Conservation (phyloP, 192 early-diverging fungal species). For the Helicostylum pulchrum region DNA sequence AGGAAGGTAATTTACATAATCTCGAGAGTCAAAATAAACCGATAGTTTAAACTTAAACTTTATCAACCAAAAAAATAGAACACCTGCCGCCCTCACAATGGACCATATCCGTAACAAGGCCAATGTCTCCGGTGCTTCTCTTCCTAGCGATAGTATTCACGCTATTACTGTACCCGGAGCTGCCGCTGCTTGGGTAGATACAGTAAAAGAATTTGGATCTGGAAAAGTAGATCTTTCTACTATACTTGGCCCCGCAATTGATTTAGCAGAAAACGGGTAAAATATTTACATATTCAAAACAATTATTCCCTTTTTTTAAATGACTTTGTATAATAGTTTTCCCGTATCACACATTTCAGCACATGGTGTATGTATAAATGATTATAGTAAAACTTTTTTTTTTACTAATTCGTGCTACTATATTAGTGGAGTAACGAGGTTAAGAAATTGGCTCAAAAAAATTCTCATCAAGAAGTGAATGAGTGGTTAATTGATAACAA, state of each 20-base stretch:
- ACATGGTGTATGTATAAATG: conserved; percentile 17
- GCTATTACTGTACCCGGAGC: conserved; percentile 73
- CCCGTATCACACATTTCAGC: conserved; percentile 32
- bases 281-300: not conserved
- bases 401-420: not conserved
- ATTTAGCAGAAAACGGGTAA: conserved; percentile 66
- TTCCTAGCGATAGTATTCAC: conserved; percentile 45
- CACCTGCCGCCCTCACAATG: conserved; percentile 55
- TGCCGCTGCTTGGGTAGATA: conserved; percentile 71
- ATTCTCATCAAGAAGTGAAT: conserved; percentile 34
- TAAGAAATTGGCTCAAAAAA: conserved; percentile 21
- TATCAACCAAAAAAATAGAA: conserved; percentile 44
- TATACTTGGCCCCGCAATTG: conserved; percentile 66
- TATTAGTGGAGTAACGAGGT: conserved; percentile 39
- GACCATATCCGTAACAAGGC: conserved; percentile 36
- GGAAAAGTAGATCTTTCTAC: conserved; percentile 51
- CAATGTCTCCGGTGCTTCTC: conserved; percentile 22
- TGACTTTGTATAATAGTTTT: conserved; percentile 4
- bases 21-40: not conserved
- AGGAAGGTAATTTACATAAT: conserved; percentile 38
- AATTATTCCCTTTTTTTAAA: not conserved
- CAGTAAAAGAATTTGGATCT: conserved; percentile 60
- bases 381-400: not conserved
- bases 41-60: not conserved
- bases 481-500: conserved; percentile 51